Evolutionary conservation across 148 eudicot species (phyloP).

Genomic region (Cornus kousa): DNA sequence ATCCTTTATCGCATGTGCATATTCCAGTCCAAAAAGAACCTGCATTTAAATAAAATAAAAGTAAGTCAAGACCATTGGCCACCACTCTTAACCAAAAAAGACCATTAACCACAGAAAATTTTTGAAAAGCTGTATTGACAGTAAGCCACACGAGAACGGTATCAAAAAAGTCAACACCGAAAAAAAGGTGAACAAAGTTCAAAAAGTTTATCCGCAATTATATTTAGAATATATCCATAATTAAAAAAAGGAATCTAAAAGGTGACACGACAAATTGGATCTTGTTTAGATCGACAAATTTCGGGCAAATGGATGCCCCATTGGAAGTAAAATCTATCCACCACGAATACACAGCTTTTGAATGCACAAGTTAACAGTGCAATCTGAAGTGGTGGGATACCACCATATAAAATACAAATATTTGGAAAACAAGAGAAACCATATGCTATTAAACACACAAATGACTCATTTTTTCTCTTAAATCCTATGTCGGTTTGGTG

Average conservation of each 20-base stretch:
- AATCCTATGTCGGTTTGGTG: not conserved
- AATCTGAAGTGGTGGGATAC: not conserved
- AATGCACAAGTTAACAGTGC: not conserved
- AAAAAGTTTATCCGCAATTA: not conserved
- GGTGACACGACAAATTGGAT: not conserved
- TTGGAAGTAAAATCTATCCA: not conserved
- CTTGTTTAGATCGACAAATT: no score
- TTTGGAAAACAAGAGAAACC: not conserved
- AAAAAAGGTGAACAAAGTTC: not conserved
- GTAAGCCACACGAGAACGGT: not conserved
- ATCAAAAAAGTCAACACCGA: not conserved
- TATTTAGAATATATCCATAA: not conserved
- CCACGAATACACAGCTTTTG: not conserved
- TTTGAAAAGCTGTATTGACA: not conserved
- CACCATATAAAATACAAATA: not conserved
- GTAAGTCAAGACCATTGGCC: not conserved
- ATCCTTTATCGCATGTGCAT: slow-evolving; percentile 55
- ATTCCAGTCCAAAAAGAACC: slow-evolving; percentile 89
- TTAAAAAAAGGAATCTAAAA: no score
- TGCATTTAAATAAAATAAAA: slow-evolving; percentile 19
- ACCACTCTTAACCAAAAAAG: not conserved
- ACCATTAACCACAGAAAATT: not conserved
- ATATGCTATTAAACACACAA: not conserved
- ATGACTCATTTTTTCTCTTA: not conserved
- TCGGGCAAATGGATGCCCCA: not conserved